A percentile compares a stretch with the other conserved stretches of the same genome.
phyloP scores from a whole-genome alignment of 306 rosid genomes.

The Inga oerstediana region DNA sequence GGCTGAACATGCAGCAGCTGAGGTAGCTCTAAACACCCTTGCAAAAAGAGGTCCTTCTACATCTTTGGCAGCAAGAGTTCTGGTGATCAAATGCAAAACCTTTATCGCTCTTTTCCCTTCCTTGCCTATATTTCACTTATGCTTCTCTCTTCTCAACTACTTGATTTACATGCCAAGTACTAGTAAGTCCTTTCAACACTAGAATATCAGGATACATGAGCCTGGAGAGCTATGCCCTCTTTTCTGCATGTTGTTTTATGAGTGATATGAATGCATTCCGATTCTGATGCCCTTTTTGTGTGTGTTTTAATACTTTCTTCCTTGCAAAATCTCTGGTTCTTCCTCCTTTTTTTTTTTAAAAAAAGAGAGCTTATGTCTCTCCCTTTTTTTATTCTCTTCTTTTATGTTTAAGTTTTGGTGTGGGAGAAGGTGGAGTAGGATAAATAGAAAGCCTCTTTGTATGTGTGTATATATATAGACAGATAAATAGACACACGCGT shows the following conservation, averaged over 20 bases:
- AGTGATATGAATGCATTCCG: not conserved
- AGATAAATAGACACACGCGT: not conserved
- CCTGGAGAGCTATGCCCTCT: conserved; percentile 7
- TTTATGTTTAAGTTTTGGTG: not conserved
- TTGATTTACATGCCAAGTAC: conserved; percentile 22
- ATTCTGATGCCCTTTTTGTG: not conserved
- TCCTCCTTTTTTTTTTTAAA: not conserved
- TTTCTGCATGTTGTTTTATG: conserved; percentile 10
- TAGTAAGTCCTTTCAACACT: not conserved
- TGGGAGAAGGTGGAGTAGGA: conserved; percentile 11
- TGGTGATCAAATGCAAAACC: conserved; percentile 50
- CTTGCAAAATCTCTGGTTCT: conserved; percentile 4
- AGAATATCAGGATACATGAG: not conserved
- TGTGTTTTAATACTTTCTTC: not conserved
- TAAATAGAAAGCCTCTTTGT: not conserved
- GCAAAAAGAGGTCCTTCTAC: conserved; percentile 80
- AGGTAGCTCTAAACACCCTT: conserved; percentile 70
- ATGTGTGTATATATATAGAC: not conserved
- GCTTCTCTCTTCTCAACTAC: not conserved
- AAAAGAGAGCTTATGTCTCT: too few species aligned
- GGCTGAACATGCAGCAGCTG: conserved; percentile 90
- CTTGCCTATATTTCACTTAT: conserved; percentile 1
- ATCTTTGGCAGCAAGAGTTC: conserved; percentile 81
- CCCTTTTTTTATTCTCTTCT: too few species aligned
- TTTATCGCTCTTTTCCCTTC: not conserved